Evolutionary conservation across 805 yeast species (phyloP).

Genomic region (Tetrapisispora iriomotensis): DNA sequence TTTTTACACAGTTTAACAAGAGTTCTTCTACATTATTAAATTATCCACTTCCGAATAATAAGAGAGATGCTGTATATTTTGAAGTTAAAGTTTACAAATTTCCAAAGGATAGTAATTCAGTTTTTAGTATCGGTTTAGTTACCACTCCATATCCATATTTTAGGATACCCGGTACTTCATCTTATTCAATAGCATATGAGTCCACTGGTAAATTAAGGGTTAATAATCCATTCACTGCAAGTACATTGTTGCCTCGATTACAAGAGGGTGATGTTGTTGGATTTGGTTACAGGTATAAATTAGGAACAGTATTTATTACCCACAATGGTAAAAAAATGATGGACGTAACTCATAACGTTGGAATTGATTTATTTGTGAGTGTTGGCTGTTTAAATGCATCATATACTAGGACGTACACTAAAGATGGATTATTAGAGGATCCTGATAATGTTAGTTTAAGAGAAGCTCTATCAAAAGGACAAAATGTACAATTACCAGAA

Average conservation of each 20-base stretch:
- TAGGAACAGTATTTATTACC: constrained; percentile 85
- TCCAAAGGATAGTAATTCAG: constrained; percentile 31
- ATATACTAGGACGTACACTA: constrained; percentile 29
- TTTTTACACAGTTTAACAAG: constrained; percentile 23
- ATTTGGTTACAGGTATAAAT: constrained; percentile 70
- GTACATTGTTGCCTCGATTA: constrained; percentile 34
- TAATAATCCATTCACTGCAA: constrained; percentile 46
- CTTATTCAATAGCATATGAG: constrained; percentile 64
- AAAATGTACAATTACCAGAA: constrained; percentile 15
- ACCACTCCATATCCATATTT: constrained; percentile 70
- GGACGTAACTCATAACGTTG: constrained; percentile 69
- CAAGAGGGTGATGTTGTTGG: constrained; percentile 90
- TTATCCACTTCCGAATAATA: constrained; percentile 32
- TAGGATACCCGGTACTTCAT: constrained; percentile 63
- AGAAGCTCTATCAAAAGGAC: constrained; percentile 17
- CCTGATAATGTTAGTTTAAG: constrained; percentile 27
- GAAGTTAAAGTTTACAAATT: constrained; percentile 46
- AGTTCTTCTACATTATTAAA: constrained; percentile 29
- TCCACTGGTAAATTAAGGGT: constrained; percentile 61
- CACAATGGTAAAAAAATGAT: constrained; percentile 82
- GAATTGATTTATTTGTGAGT: constrained; percentile 33
- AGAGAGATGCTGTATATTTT: constrained; percentile 60
- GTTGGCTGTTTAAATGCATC: constrained; percentile 33
- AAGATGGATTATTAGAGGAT: constrained; percentile 28
- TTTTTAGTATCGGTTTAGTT: constrained; percentile 55